phyloP scores from a whole-genome alignment of 139 green algal genomes.

The Closterium sp. region DNA sequence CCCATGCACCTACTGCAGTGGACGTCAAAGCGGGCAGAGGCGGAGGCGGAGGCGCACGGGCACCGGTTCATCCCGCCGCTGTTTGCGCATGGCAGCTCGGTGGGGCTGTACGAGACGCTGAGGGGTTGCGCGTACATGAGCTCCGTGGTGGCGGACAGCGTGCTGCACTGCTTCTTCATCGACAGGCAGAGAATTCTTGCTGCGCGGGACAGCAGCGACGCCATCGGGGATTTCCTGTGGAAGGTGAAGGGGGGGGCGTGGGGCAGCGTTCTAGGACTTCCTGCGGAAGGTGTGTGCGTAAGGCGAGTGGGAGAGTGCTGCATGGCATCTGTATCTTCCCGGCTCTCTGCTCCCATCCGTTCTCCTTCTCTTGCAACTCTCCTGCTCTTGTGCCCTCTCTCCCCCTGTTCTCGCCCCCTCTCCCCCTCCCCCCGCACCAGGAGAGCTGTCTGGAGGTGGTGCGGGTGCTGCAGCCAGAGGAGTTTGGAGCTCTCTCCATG shows the following conservation, averaged over 20 bases:
- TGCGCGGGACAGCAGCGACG: background rate
- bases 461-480: background rate
- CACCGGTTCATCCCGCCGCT: background rate
- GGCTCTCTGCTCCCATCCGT: background rate
- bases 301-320: no score
- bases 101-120: conserved; percentile 3
- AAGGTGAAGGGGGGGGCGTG: no score
- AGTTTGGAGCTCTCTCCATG: background rate
- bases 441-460: background rate
- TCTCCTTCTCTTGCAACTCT: background rate
- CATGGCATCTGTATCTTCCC: background rate
- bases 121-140: background rate
- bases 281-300: no score
- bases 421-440: background rate
- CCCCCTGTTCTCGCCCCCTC: background rate
- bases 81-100: background rate
- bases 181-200: background rate
- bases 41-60: background rate
- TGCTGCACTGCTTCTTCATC: conserved; percentile 18
- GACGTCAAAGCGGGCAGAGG: background rate
- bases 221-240: background rate
- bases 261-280: no score
- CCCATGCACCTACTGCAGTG: no score
- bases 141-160: background rate
- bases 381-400: background rate